phyloP scores from a whole-genome alignment of 2,329 filamentous ascomycete genomes.

The Cadophora malorum region DNA sequence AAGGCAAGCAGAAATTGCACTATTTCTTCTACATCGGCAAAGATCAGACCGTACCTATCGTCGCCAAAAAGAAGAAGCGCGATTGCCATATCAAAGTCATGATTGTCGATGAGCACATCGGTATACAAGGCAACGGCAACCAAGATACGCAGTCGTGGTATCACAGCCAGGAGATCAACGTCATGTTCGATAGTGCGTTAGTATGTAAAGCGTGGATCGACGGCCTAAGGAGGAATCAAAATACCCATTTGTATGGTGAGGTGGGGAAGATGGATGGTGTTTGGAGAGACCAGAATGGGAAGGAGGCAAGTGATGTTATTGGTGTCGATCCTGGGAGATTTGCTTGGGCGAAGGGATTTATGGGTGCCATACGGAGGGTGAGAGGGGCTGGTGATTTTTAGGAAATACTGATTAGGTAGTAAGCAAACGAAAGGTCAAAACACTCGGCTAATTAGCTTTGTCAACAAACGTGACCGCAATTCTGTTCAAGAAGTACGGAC shows the following conservation, averaged over 20 bases:
- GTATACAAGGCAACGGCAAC: constrained; percentile 77
- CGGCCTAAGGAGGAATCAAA: constrained; percentile 68
- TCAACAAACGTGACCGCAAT: neutral
- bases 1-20: constrained; percentile 58
- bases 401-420: neutral
- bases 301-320: constrained; percentile 56
- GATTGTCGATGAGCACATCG: constrained; percentile 72
- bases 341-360: constrained; percentile 62
- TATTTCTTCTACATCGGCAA: constrained; percentile 77
- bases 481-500: too few species aligned
- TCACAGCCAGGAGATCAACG: constrained; percentile 78
- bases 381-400: constrained; percentile 28
- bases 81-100: constrained; percentile 81
- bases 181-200: constrained; percentile 70
- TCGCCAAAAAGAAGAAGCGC: constrained; percentile 68
- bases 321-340: constrained; percentile 61
- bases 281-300: constrained; percentile 62
- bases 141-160: constrained; percentile 84
- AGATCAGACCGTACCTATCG: constrained; percentile 72
- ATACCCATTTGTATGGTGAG: constrained; percentile 64
- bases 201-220: constrained; percentile 70
- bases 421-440: neutral
- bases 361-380: constrained; percentile 48
- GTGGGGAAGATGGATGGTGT: constrained; percentile 62
- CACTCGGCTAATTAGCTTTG: neutral